Percentiles rank a stretch among this genome's conserved stretches.
Conservation (phyloP, 1,284 basidiomycete genomes). For the Trametes pubescens region DNA sequence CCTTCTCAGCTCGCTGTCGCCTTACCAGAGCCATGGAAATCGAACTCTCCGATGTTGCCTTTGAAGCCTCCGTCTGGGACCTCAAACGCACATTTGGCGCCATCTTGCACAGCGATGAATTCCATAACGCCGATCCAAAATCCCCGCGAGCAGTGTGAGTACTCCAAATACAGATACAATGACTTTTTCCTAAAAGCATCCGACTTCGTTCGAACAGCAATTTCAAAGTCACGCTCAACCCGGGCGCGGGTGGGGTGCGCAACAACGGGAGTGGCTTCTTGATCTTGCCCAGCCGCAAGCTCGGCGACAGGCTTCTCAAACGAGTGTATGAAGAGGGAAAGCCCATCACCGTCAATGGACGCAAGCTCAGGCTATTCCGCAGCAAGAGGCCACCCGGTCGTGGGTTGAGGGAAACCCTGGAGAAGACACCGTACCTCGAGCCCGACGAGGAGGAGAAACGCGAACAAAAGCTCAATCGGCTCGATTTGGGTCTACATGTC, state of each 20-base stretch:
- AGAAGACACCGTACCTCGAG: constrained; percentile 67
- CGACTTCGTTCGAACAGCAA: constrained; percentile 46
- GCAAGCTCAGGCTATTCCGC: constrained; percentile 38
- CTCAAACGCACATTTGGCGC: constrained; percentile 62
- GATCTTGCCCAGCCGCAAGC: constrained; percentile 51
- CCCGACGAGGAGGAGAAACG: constrained; percentile 67
- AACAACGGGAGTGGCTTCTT: constrained; percentile 67
- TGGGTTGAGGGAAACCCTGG: constrained; percentile 34
- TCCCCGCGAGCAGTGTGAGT: constrained; percentile 43
- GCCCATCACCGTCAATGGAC: constrained; percentile 50
- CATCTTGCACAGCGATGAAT: constrained; percentile 62
- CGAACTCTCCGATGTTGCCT: constrained; percentile 54
- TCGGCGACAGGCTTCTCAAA: constrained; percentile 57
- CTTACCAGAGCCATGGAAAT: constrained; percentile 56
- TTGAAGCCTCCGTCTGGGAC: constrained; percentile 58
- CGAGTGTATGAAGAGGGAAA: constrained; percentile 48
- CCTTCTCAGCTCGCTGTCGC: not conserved
- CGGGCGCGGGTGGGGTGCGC: constrained; percentile 55
- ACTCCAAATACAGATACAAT: too few species aligned
- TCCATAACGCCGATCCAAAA: constrained; percentile 48
- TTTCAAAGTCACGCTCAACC: constrained; percentile 63
- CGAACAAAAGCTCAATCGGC: constrained; percentile 51
- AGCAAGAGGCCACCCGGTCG: constrained; percentile 28
- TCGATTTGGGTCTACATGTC: constrained; percentile 59
- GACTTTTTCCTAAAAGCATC: not conserved